Percentiles rank a stretch among this genome's conserved stretches.
Conservation (phyloP, 176 grass and related monocot genomes). For the Cocos nucifera region DNA sequence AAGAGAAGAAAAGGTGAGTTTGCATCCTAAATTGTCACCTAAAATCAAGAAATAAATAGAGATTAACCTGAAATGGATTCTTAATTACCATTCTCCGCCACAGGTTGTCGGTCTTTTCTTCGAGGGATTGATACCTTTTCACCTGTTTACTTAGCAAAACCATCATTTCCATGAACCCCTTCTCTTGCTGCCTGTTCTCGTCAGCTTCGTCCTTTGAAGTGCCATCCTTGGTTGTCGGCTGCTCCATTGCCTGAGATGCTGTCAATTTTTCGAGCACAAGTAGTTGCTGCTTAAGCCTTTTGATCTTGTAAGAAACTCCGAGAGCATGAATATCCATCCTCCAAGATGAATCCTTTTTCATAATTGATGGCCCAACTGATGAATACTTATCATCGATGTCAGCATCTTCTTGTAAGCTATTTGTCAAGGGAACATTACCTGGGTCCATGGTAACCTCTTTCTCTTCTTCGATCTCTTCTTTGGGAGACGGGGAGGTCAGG, state of each 20-base stretch:
- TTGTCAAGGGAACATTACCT: constrained; percentile 5
- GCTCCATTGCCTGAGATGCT: neutral
- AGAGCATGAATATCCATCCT: constrained; percentile 75
- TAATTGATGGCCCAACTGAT: constrained; percentile 1
- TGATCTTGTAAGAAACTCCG: constrained; percentile 92
- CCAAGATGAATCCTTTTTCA: constrained; percentile 26
- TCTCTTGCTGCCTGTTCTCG: constrained; percentile 23
- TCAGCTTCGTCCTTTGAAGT: neutral
- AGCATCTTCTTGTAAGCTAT: constrained; percentile 17
- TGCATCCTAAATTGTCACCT: neutral
- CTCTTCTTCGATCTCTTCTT: constrained; percentile 52
- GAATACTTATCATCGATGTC: constrained; percentile 1
- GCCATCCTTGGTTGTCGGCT: constrained; percentile 18
- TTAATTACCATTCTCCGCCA: constrained; percentile 70
- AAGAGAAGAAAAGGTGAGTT: neutral
- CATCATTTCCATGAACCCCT: constrained; percentile 37
- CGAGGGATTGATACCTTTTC: constrained; percentile 71
- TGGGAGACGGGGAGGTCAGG: neutral
- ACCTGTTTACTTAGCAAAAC: constrained; percentile 61
- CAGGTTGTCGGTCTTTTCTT: constrained; percentile 69
- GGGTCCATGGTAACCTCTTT: constrained; percentile 42
- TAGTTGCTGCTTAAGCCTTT: constrained; percentile 76
- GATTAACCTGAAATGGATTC: neutral
- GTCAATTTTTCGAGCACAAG: constrained; percentile 46
- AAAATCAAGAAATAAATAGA: neutral